Percentiles rank a stretch among this genome's conserved stretches.
These are phyloP conservation scores for Combretum micranthum DNA, from an alignment of 345 rosid species.

Conservation along the genomic window DNA sequence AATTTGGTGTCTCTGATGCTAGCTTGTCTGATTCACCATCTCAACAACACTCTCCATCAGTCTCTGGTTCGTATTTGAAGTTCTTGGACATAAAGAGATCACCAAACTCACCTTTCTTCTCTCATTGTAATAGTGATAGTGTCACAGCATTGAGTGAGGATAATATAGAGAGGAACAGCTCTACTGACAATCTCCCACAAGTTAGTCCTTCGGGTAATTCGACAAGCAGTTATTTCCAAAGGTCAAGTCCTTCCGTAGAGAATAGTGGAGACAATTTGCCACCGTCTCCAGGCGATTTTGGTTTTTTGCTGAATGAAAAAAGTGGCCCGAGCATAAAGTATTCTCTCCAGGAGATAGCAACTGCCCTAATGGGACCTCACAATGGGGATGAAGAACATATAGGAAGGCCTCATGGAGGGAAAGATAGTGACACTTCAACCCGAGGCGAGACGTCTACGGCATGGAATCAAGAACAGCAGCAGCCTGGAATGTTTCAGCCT, in stretches of 20 bases:
- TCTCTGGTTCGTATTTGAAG: slow-evolving; percentile 11
- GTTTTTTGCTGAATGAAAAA: slow-evolving; percentile 21
- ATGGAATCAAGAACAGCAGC: slow-evolving; percentile 22
- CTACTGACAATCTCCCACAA: slow-evolving; percentile 39
- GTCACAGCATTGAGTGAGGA: slow-evolving; percentile 28
- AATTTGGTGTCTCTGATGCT: slow-evolving; percentile 25
- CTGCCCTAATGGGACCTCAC: slow-evolving; percentile 26
- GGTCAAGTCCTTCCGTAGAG: slow-evolving; percentile 30
- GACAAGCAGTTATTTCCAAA: slow-evolving; percentile 17
- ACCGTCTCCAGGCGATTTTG: slow-evolving; percentile 8
- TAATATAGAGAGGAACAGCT: slow-evolving; percentile 43
- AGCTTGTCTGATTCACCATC: slow-evolving; percentile 30
- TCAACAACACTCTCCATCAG: slow-evolving; percentile 15
- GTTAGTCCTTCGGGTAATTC: slow-evolving; percentile 41
- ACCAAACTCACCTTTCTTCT: slow-evolving; percentile 36
- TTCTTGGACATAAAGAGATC: slow-evolving; percentile 33
- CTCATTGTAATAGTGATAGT: slow-evolving; percentile 34
- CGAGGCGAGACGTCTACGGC: slow-evolving; percentile 24
- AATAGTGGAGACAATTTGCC: not conserved
- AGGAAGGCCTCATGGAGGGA: slow-evolving; percentile 11
- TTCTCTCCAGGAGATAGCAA: slow-evolving; percentile 40
- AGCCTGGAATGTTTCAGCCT: slow-evolving; percentile 22
- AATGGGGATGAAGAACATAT: slow-evolving; percentile 18
- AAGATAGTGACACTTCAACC: slow-evolving; percentile 16
- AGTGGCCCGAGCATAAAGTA: slow-evolving; percentile 26